phyloP scores from a whole-genome alignment of 2,329 filamentous ascomycete genomes.

The Eutypella sp. region DNA sequence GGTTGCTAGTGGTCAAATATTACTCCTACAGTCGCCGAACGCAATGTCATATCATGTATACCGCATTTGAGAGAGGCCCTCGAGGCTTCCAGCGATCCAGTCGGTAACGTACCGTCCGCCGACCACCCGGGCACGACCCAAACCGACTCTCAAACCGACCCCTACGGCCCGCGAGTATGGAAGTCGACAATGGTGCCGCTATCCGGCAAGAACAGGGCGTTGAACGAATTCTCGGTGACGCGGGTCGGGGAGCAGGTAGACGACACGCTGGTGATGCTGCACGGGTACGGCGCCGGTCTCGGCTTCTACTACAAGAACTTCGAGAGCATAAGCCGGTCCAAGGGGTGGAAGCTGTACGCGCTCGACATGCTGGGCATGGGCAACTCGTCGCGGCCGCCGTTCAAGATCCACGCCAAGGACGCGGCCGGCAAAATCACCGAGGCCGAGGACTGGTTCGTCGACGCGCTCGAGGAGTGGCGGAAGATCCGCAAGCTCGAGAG shows the following conservation, averaged over 20 bases:
- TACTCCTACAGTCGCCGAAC: slow-evolving; percentile 79
- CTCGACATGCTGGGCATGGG: slow-evolving; percentile 97
- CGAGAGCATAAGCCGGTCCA: slow-evolving; percentile 72
- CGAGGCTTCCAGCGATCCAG: slow-evolving; percentile 40
- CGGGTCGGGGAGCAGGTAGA: slow-evolving; percentile 72
- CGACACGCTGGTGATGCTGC: slow-evolving; percentile 89
- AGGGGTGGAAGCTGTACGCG: slow-evolving; percentile 85
- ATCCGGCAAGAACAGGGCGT: slow-evolving; percentile 75
- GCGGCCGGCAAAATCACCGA: slow-evolving; percentile 76
- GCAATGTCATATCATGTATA: slow-evolving; percentile 79
- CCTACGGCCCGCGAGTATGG: slow-evolving; percentile 82
- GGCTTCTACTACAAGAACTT: slow-evolving; percentile 99
- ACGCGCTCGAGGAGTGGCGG: slow-evolving; percentile 94
- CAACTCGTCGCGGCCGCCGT: slow-evolving; percentile 75
- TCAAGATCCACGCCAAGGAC: slow-evolving; percentile 80
- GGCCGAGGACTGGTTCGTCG: slow-evolving; percentile 93
- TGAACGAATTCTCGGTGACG: slow-evolving; percentile 93
- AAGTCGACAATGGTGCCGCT: slow-evolving; percentile 78
- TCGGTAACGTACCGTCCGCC: slow-evolving; percentile 25
- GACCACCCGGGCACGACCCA: slow-evolving; percentile 37
- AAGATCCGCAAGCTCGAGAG: slow-evolving; percentile 81
- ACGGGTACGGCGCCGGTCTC: slow-evolving; percentile 92
- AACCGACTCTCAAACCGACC: slow-evolving; percentile 57
- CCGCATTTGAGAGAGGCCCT: slow-evolving; percentile 75
- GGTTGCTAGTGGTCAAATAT: slow-evolving; percentile 70